A percentile compares a stretch with the other conserved stretches of the same genome.
Conservation (phyloP, 176 grass and related monocot species). For the Puya raimondii region DNA sequence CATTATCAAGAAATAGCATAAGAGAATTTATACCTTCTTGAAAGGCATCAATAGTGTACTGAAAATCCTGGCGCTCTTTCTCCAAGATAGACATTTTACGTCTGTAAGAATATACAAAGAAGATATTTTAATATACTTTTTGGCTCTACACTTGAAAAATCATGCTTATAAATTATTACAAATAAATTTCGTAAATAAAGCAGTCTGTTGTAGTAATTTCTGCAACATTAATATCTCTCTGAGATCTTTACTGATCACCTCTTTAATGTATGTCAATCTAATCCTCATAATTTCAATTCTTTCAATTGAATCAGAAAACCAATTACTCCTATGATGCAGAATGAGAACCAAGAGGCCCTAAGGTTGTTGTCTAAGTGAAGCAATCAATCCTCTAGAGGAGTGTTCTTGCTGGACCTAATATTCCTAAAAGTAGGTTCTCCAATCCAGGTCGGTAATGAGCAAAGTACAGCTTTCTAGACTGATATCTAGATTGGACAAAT, state of each 20-base stretch:
- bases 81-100: slow-evolving; percentile 88
- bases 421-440: no score
- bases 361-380: no score
- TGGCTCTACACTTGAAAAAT: background rate
- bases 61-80: slow-evolving; percentile 91
- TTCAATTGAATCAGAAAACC: background rate
- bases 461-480: no score
- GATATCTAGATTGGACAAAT: background rate
- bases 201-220: background rate
- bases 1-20: background rate
- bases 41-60: slow-evolving; percentile 82
- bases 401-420: no score
- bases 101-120: slow-evolving; percentile 31
- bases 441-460: no score
- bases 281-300: background rate
- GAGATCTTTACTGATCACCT: background rate
- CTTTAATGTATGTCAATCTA: background rate
- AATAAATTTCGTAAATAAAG: background rate
- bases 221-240: background rate
- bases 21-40: slow-evolving; percentile 63
- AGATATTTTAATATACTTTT: background rate
- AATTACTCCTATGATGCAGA: no score
- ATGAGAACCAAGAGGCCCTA: no score
- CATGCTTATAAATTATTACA: background rate
- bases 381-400: no score